These are phyloP conservation scores for Blakeslea trispora DNA, from an alignment of 371 early-diverging fungal genomes.

Conservation along the genomic window DNA sequence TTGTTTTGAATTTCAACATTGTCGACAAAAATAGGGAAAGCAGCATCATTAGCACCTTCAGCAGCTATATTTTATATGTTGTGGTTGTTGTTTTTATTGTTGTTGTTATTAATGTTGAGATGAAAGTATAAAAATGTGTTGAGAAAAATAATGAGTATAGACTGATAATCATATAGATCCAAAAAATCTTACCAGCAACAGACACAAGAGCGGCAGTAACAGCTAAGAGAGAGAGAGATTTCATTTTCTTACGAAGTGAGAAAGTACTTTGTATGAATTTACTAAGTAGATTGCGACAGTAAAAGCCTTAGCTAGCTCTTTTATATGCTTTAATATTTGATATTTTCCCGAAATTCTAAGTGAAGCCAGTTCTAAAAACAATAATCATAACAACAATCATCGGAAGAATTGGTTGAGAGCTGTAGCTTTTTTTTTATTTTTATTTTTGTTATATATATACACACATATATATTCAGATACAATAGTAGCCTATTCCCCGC, in stretches of 20 bases:
- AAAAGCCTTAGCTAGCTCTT: not conserved
- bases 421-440: not conserved
- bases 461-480: no score
- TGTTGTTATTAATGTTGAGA: no score
- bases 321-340: not conserved
- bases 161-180: not conserved
- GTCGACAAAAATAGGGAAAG: not conserved
- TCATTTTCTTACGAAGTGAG: slow-evolving; percentile 16
- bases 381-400: not conserved
- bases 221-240: slow-evolving; percentile 24
- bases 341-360: slow-evolving; percentile 1
- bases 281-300: no score
- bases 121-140: no score
- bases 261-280: no score
- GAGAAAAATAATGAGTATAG: not conserved
- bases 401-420: not conserved
- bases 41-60: not conserved
- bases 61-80: not conserved
- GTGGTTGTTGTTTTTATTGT: no score
- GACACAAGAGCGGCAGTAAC: slow-evolving; percentile 23
- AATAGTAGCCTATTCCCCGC: not conserved
- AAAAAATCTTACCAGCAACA: slow-evolving; percentile 21
- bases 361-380: slow-evolving; percentile 1
- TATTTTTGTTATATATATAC: no score
- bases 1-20: slow-evolving; percentile 5